Base-by-base conservation (phyloP, 805 yeast genomes). In the Lachancea lanzarotensis region DNA sequence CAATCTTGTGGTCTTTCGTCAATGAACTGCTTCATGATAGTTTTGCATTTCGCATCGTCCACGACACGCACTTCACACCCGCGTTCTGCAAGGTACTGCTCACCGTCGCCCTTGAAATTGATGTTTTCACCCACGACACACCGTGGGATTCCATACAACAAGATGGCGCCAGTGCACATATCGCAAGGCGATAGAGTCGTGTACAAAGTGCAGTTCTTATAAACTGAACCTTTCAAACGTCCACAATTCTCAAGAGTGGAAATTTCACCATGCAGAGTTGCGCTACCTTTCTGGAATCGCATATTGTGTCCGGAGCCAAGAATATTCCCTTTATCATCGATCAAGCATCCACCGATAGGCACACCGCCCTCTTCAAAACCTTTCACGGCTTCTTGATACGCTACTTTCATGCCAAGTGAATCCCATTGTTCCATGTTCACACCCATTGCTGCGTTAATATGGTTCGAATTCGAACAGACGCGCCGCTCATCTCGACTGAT, bases 131-230 rank as follows among this genome's bases (percentile, higher is more conserved):
- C 96, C 64, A 89, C 56, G 0, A 91, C 97, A 35, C 87, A 83
- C 51, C 97, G 74, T 56, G 82, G 81, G 53, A 91, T 75, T 34
- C 95, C 96, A 67, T 89, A 91, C 73, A 91, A 71, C 42, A 91
- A 58, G 51, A 91, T 84, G 5, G 97, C 95, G 17, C 98, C 98
- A 3, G 93, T 78, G 63, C 98, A 91, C 97, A 91, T 91, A 53
- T 81, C 75, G 63, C 98, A 91, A 2, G 98, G 97, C 7, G 95
- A 85, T 52, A 91, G 70, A 0, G 96, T 85, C 26, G 97, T 89
- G 68, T 89, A 91, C 76, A 88, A 76, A 43, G 98, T 93, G 54
- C 96, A 84, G 50, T 81, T 75, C 57, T 83, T 84, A 70, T 91
- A 91, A 15, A 76, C 78, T 18, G 73, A 72, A 3, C 90, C 97